A percentile compares a stretch with the other conserved stretches of the same genome.
These are phyloP conservation scores for Venturia carpophila DNA, from an alignment of 2,329 filamentous ascomycete genomes.

Conservation along the genomic window DNA sequence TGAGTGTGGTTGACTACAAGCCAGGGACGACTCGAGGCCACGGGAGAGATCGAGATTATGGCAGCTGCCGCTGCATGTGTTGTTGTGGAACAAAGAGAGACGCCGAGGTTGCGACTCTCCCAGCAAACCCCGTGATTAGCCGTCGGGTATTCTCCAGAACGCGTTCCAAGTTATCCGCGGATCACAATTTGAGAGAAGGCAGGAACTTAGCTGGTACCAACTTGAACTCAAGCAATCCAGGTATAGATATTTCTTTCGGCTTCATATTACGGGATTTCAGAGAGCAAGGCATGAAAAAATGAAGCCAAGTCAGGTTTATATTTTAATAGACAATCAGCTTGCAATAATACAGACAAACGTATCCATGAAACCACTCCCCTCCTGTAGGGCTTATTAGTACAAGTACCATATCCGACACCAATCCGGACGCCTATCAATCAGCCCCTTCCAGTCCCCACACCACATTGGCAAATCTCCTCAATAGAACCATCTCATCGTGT, in stretches of 20 bases:
- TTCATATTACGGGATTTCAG: background rate
- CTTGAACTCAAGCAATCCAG: too few relatives aligned
- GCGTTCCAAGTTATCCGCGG: too few relatives aligned
- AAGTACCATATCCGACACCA: background rate
- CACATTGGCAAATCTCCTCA: background rate
- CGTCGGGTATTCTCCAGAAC: too few relatives aligned
- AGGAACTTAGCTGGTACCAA: too few relatives aligned
- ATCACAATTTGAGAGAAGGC: too few relatives aligned
- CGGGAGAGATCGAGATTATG: background rate
- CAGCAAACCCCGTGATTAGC: background rate
- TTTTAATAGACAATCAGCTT: background rate
- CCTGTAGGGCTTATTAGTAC: background rate
- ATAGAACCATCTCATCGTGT: background rate
- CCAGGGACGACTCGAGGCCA: background rate
- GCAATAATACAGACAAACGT: background rate
- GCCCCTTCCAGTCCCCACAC: background rate
- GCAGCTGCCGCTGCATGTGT: background rate
- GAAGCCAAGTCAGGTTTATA: background rate
- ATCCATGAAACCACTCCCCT: background rate
- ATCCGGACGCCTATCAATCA: background rate
- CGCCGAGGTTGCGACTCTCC: background rate
- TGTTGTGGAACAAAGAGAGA: background rate
- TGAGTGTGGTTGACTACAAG: constrained; percentile 13
- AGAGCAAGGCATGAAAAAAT: background rate
- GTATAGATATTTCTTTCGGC: too few relatives aligned